Percentiles rank a stretch among this genome's conserved stretches.
Conservation (phyloP, 495 filamentous ascomycete genomes). For the Cairneyella variabilis region DNA sequence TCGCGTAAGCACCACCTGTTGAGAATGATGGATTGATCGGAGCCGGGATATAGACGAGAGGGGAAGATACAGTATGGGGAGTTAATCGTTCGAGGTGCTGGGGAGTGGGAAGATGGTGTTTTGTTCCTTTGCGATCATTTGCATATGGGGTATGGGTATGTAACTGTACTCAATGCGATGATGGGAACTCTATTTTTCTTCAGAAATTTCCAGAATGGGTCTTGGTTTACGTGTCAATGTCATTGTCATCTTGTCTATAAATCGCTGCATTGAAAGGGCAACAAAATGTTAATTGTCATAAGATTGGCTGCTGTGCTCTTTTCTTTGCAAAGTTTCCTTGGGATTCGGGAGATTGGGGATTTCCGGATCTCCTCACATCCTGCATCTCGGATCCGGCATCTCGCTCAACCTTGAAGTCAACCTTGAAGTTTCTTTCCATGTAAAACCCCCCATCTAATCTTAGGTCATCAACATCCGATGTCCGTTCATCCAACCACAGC, state of each 20-base stretch:
- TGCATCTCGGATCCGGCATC: too few species aligned
- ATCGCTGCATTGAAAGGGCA: background rate
- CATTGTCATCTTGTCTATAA: constrained; percentile 16
- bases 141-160: background rate
- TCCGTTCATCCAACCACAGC: too few species aligned
- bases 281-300: constrained; percentile 13
- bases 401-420: too few species aligned
- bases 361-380: too few species aligned
- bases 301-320: background rate
- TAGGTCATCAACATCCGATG: constrained; percentile 1
- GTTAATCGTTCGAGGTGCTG: constrained; percentile 5
- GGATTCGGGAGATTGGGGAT: too few species aligned
- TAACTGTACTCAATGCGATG: background rate
- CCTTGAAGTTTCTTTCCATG: too few species aligned
- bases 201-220: too few species aligned
- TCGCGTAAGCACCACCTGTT: constrained; percentile 9
- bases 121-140: background rate
- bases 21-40: background rate
- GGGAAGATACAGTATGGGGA: background rate
- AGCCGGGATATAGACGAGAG: constrained; percentile 1
- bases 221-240: constrained; percentile 13
- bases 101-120: background rate
- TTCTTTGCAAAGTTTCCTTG: too few species aligned
- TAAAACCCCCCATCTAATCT: background rate
- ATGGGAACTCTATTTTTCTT: constrained; percentile 1